Base-by-base conservation (phyloP, 345 rosid species). In the Citrus maxima region DNA sequence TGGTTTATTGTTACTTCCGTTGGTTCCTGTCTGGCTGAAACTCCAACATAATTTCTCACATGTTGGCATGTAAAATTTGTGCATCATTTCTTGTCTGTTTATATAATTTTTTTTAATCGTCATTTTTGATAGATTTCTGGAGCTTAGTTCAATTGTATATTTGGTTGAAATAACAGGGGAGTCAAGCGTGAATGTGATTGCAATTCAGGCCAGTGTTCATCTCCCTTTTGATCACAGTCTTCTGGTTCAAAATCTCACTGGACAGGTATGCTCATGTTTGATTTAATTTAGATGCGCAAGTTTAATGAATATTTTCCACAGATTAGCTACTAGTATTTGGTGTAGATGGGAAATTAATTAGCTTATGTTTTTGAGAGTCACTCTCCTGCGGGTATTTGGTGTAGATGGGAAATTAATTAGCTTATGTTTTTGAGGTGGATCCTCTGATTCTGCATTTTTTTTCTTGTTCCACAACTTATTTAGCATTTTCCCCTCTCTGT, bases 231-330 rank as follows among this genome's bases (percentile, higher is more conserved):
- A 94, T 87, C 98, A 93, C 66, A 73, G 69, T 6, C 38, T 88
- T 27, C 82, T 92, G 84, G 95, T 96, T 82, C 97, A 93, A 76
- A 94, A 96, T 88, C 97, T 96, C 74, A 88, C 95, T 55, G 81
- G 84, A 51, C 91, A 90, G 97, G 99, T 94, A 90, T 82, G 63
- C 80, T 70, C 51, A 60, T 49, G 67, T 79, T 79, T 76, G 21
- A 72, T 40, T 80, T 40, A 64, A 69, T 80, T 56, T 77, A 30
- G 21, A 10, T 63, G 70, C 28, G 1, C 13, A 49, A 25, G 27
- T 25, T 25, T 30, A 42, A 49, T 16, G 62, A 10, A n/a, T 19
- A 8, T 32, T 24, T 37, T 37, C 30, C 3, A 24, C 35, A 16
- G 51, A 37, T 73, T 73, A 37, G 67, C 37, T 73, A 18, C 75